A percentile compares a stretch with the other conserved stretches of the same genome.
phyloP scores from a whole-genome alignment of 371 early-diverging fungal genomes.

The Rozella allomycis region DNA sequence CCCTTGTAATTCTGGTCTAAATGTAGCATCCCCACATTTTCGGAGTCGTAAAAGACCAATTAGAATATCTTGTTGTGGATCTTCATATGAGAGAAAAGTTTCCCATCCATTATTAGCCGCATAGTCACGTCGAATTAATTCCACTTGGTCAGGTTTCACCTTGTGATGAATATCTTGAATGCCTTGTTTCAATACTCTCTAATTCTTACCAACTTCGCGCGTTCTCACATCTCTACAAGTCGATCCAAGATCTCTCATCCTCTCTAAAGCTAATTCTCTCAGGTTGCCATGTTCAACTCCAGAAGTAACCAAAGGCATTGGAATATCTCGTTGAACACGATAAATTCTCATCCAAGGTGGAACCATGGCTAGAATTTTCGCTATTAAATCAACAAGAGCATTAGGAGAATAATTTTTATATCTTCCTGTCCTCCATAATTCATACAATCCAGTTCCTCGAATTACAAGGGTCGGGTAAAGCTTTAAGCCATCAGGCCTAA shows the following conservation, averaged over 20 bases:
- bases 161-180: conserved; percentile 96
- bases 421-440: conserved; percentile 95
- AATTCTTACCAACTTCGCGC: conserved; percentile 97
- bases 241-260: conserved; percentile 94
- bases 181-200: too few species aligned
- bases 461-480: conserved; percentile 99
- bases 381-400: conserved; percentile 92
- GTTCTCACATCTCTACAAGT: conserved; percentile 97
- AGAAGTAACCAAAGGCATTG: conserved; percentile 99
- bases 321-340: conserved; percentile 98
- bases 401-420: conserved; percentile 98
- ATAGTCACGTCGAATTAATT: conserved; percentile 96
- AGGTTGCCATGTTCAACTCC: conserved; percentile 99
- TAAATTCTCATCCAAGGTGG: conserved; percentile 99
- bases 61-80: conserved; percentile 92
- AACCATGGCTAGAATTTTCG: conserved; percentile 84
- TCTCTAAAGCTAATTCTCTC: conserved; percentile 85
- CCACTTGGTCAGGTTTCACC: conserved; percentile 69
- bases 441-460: conserved; percentile 96
- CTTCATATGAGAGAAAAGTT: conserved; percentile 97
- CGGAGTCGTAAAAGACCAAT: conserved; percentile 92
- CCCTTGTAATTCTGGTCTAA: conserved; percentile 67
- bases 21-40: conserved; percentile 75
- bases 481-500: conserved; percentile 96
- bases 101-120: conserved; percentile 99